Base-by-base conservation (phyloP, 2,329 filamentous ascomycete genomes). In the Neophaeococcomyces aloes region DNA sequence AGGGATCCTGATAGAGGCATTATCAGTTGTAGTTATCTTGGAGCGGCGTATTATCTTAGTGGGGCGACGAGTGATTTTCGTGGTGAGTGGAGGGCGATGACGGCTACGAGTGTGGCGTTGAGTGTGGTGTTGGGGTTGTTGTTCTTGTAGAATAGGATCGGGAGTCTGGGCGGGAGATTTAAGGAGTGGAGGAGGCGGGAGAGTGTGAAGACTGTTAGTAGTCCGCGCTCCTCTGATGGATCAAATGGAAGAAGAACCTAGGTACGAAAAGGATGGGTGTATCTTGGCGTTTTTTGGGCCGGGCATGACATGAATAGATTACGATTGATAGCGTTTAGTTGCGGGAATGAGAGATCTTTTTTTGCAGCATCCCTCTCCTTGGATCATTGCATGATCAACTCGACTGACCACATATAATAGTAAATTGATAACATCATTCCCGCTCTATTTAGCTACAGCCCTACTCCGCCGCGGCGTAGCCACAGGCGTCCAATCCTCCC, bases 21-120 rank as follows among this genome's bases (percentile, higher is more conserved):
- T 50, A 63, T 70, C 40, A 70, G 68, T 1, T 83, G 79, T 59
- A 82, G 78, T 57, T 81, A 74, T 52, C 72, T 76, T 2, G 78
- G 77, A 2, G 72, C 74, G 17, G 72, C 72, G 3, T 74, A 76
- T 55, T 70, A 67, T 49, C 61, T 69, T 34, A 69, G 59, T 42
- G 61, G 61, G 6, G 66, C 7, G 11, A 8, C 17, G n/a, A 34
- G 18, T 34, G 30, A 8, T 14, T 10, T 27, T 5, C 4, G 7
- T 17, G 18, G 14, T 4, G 19, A 11, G 18, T 8, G 7, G 30
- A 29, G 25, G n/a, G 29, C 10, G 14, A 23, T 19, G 17, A 42
- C 44, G 37, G 50, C 21, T 18, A 4, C 52, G 34, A 42, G 47
- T 11, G 34, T 35, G 13, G 40, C 19, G 42, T 14, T 46, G 19